A percentile compares a stretch with the other conserved stretches of the same genome.
These are phyloP conservation scores for Acidomyces sp. DNA, from an alignment of 495 filamentous ascomycete genomes.

Conservation along the genomic window DNA sequence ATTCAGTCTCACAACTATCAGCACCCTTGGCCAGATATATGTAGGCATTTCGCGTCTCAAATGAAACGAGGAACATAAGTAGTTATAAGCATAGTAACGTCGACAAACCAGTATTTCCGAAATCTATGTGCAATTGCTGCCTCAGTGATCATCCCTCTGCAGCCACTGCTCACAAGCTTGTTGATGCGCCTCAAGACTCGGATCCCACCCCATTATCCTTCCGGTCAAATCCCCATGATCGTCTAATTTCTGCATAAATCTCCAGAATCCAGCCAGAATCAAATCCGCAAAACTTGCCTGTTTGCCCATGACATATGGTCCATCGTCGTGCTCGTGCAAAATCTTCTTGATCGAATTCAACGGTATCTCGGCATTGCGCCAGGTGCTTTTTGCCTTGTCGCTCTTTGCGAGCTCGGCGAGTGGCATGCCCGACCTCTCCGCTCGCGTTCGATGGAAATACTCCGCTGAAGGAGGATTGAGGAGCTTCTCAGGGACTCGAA, in stretches of 20 bases:
- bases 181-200: constrained; percentile 16
- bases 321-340: constrained; percentile 39
- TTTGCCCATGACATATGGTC: constrained; percentile 38
- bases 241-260: constrained; percentile 26
- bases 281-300: constrained; percentile 30
- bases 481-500: constrained; percentile 27
- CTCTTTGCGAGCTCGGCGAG: constrained; percentile 32
- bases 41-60: too few species aligned
- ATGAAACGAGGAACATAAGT: too few species aligned
- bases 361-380: constrained; percentile 26
- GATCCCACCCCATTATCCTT: constrained; percentile 17
- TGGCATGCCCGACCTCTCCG: constrained; percentile 30
- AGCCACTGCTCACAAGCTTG: constrained; percentile 27
- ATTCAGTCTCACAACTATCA: too few species aligned
- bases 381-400: constrained; percentile 28
- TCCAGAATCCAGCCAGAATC: constrained; percentile 27
- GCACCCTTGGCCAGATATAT: too few species aligned
- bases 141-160: constrained; percentile 18
- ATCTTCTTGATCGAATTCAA: constrained; percentile 34
- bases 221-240: constrained; percentile 15
- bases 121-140: too few species aligned
- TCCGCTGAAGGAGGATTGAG: constrained; percentile 30
- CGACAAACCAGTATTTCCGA: too few species aligned
- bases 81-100: too few species aligned
- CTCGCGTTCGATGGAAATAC: constrained; percentile 37